Evolutionary conservation across 208 protist genomes (phyloP).

Genomic region (Zelonia costaricensis): DNA sequence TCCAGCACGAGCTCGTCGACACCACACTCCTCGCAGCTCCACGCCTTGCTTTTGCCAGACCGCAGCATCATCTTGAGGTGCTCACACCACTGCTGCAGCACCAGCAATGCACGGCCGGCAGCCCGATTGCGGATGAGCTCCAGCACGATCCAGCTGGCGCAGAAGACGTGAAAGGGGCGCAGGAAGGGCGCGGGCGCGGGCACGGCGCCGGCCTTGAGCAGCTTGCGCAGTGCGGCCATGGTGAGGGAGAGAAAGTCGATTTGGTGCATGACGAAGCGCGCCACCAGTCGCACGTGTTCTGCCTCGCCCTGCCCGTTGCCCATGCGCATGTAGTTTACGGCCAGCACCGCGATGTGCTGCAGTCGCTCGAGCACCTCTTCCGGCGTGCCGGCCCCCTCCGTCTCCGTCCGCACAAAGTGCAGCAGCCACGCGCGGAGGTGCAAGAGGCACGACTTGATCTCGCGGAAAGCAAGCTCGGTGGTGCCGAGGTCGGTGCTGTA

Average conservation of each 20-base stretch:
- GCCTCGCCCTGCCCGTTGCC: constrained; percentile 39
- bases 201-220: constrained; percentile 33
- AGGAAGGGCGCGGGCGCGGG: constrained; percentile 30
- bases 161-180: constrained; percentile 83
- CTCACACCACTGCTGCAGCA: constrained; percentile 80
- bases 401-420: constrained; percentile 39
- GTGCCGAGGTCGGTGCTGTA: constrained; percentile 21
- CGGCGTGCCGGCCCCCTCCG: background rate
- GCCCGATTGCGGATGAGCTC: constrained; percentile 67
- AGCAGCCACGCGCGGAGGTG: constrained; percentile 42
- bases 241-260: constrained; percentile 81
- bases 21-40: constrained; percentile 63
- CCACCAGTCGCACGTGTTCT: constrained; percentile 61
- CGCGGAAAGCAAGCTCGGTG: constrained; percentile 34
- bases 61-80: constrained; percentile 72
- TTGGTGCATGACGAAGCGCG: constrained; percentile 79
- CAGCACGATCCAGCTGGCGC: constrained; percentile 64
- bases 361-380: constrained; percentile 39
- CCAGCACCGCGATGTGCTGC: constrained; percentile 58
- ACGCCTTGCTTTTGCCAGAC: constrained; percentile 49
- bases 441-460: constrained; percentile 45
- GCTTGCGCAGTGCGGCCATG: constrained; percentile 53
- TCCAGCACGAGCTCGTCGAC: constrained; percentile 74
- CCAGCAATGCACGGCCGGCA: constrained; percentile 27
- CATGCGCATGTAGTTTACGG: constrained; percentile 87